phyloP scores from a whole-genome alignment of 345 rosid species.

The Hevea brasiliensis region DNA sequence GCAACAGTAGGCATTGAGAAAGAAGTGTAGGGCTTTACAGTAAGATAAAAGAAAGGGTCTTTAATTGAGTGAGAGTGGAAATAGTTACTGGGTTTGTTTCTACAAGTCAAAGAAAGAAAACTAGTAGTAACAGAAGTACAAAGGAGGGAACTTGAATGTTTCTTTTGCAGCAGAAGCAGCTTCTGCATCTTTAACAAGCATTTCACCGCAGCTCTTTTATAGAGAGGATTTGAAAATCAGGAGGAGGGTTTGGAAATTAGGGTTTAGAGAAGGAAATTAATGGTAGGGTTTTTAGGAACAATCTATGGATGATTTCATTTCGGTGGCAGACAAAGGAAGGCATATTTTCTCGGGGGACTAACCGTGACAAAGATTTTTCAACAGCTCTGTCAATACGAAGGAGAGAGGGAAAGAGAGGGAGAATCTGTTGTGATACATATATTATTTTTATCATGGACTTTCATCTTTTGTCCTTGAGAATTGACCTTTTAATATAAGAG shows the following conservation, averaged over 20 bases:
- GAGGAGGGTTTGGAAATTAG: too few species aligned
- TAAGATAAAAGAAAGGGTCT: background rate
- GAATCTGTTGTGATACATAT: too few species aligned
- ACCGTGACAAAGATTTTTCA: slow-evolving; percentile 5
- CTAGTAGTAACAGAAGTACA: slow-evolving; percentile 9
- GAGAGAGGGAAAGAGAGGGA: too few species aligned
- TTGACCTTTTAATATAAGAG: too few species aligned
- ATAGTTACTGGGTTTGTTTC: background rate
- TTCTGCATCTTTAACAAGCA: slow-evolving; percentile 26
- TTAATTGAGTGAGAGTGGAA: background rate
- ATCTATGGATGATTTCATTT: background rate
- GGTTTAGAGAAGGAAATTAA: background rate
- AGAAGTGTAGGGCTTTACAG: background rate
- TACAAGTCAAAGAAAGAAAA: background rate
- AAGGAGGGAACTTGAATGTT: slow-evolving; percentile 14
- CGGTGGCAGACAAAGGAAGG: background rate
- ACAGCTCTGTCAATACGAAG: background rate
- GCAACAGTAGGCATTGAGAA: slow-evolving; percentile 19
- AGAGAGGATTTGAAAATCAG: background rate
- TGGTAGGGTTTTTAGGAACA: background rate
- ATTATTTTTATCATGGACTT: too few species aligned
- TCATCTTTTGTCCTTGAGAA: too few species aligned
- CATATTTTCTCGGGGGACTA: background rate
- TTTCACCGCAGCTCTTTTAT: background rate
- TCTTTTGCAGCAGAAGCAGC: slow-evolving; percentile 7